These are phyloP conservation scores for Monosporascus sp. DNA, from an alignment of 2,329 filamentous ascomycete species.

Conservation along the genomic window DNA sequence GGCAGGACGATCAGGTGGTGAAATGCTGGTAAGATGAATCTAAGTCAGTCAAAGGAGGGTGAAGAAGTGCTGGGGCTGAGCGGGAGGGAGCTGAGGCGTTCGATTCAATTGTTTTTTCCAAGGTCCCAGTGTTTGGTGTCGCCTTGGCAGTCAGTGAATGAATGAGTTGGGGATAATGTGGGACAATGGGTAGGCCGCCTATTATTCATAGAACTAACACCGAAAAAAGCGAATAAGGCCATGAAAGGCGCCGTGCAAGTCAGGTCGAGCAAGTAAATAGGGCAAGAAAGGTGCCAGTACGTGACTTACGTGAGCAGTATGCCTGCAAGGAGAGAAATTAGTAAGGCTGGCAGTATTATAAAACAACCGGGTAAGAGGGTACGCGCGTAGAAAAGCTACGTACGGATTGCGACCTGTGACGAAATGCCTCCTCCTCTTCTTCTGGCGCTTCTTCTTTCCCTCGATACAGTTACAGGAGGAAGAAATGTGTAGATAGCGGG, in stretches of 20 bases:
- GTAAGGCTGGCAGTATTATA: too few relatives aligned
- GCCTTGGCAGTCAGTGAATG: neutral
- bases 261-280: too few relatives aligned
- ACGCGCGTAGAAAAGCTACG: too few relatives aligned
- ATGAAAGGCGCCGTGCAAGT: neutral
- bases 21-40: neutral
- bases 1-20: neutral
- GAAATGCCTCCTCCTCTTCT: neutral
- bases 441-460: neutral
- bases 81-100: neutral
- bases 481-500: neutral
- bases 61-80: neutral
- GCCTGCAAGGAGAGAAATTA: too few relatives aligned
- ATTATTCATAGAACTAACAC: neutral
- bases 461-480: neutral
- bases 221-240: neutral
- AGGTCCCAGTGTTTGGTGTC: neutral
- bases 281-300: too few relatives aligned
- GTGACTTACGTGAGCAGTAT: too few relatives aligned
- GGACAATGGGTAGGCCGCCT: neutral
- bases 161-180: neutral
- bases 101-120: neutral
- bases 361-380: too few relatives aligned
- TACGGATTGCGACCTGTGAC: neutral
- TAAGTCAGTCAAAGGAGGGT: neutral